These are phyloP conservation scores for Psilocybe subaeruginosa DNA, from an alignment of 768 basidiomycete genomes.

Conservation along the genomic window DNA sequence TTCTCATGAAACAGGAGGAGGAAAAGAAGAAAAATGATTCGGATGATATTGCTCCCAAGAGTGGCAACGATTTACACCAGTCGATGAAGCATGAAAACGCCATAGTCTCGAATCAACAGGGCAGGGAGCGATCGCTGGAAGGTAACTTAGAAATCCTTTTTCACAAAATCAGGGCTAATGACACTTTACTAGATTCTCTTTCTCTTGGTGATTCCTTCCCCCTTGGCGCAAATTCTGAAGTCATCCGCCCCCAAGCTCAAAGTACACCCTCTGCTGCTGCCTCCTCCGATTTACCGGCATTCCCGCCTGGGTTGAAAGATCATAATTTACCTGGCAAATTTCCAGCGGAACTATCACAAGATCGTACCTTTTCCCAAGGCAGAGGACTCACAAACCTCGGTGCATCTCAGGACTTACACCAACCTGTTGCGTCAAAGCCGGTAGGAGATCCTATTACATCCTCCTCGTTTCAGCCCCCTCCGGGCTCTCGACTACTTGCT, in stretches of 20 bases:
- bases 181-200: background rate
- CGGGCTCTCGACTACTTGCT: conserved; percentile 53
- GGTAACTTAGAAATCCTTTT: background rate
- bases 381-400: conserved; percentile 4
- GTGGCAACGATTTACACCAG: background rate
- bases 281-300: background rate
- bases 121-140: background rate
- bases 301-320: conserved; percentile 8
- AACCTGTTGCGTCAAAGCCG: conserved; percentile 16
- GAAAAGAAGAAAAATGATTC: conserved; percentile 16
- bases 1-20: conserved; percentile 83
- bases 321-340: background rate
- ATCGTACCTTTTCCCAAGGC: background rate
- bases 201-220: background rate
- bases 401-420: conserved; percentile 14
- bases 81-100: background rate
- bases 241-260: background rate
- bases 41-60: background rate
- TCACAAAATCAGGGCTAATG: background rate
- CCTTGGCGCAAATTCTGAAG: background rate
- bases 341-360: background rate
- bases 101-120: background rate
- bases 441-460: conserved; percentile 23
- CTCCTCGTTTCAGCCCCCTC: conserved; percentile 47
- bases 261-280: background rate